Evolutionary conservation across 1,284 basidiomycete species (phyloP).

Genomic region (Austroboletus niveus): DNA sequence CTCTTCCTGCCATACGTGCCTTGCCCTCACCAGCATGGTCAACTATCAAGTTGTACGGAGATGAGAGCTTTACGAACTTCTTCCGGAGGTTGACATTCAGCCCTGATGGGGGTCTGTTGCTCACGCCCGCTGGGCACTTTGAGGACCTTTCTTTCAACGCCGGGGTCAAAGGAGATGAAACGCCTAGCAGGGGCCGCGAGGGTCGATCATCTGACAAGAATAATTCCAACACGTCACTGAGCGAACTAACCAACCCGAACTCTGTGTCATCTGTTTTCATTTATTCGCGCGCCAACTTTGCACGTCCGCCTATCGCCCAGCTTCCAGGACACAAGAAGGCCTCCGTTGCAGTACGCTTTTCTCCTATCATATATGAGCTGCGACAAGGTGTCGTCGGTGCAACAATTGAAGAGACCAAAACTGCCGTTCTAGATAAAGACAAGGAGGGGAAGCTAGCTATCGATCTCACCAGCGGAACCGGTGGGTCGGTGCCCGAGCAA

Average conservation of each 20-base stretch:
- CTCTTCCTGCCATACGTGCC: slow-evolving; percentile 81
- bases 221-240: slow-evolving; percentile 18
- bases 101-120: slow-evolving; percentile 88
- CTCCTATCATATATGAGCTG: slow-evolving; percentile 89
- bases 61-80: slow-evolving; percentile 95
- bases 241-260: slow-evolving; percentile 30
- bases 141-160: slow-evolving; percentile 74
- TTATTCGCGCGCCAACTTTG: slow-evolving; percentile 93
- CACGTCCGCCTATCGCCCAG: slow-evolving; percentile 88
- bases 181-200: slow-evolving; percentile 54
- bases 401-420: slow-evolving; percentile 43
- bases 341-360: slow-evolving; percentile 91
- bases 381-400: slow-evolving; percentile 55
- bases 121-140: slow-evolving; percentile 96
- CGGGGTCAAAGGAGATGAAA: slow-evolving; percentile 37
- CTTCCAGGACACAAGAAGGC: slow-evolving; percentile 96
- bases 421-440: slow-evolving; percentile 64
- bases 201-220: slow-evolving; percentile 44
- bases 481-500: slow-evolving; percentile 14
- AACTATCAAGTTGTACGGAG: slow-evolving; percentile 81
- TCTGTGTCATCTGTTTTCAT: slow-evolving; percentile 82
- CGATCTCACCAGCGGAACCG: slow-evolving; percentile 47
- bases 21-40: slow-evolving; percentile 49
- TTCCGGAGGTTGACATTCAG: slow-evolving; percentile 94
- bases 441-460: slow-evolving; percentile 63